These are phyloP conservation scores for Anastatica hierochuntica DNA, from an alignment of 345 rosid genomes.

Conservation along the genomic window DNA sequence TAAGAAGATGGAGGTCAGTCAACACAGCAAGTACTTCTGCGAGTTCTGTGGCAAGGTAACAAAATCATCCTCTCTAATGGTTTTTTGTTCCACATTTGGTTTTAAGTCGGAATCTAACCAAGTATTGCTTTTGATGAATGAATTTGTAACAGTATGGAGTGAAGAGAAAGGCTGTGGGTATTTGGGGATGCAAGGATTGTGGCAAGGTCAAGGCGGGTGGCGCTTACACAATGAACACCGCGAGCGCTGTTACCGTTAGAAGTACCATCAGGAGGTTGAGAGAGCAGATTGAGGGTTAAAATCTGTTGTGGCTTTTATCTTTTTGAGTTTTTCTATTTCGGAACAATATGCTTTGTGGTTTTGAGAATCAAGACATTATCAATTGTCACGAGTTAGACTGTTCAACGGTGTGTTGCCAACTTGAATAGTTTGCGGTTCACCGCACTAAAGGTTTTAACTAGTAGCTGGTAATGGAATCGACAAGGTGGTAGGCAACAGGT, in stretches of 20 bases:
- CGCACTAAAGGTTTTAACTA: too few relatives aligned
- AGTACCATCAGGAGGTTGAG: slow-evolving; percentile 89
- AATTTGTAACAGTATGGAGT: slow-evolving; percentile 50
- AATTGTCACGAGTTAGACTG: too few relatives aligned
- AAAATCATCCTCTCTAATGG: neutral
- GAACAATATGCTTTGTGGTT: too few relatives aligned
- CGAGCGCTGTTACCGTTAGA: slow-evolving; percentile 83
- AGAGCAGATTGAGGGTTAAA: slow-evolving; percentile 81
- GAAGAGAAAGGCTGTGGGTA: slow-evolving; percentile 91
- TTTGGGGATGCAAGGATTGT: slow-evolving; percentile 97
- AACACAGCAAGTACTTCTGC: slow-evolving; percentile 72
- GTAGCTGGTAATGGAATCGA: too few relatives aligned
- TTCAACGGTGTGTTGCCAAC: too few relatives aligned
- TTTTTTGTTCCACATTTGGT: too few relatives aligned
- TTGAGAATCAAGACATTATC: too few relatives aligned
- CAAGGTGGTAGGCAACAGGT: too few relatives aligned
- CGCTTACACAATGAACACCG: slow-evolving; percentile 90
- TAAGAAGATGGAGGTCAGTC: slow-evolving; percentile 74
- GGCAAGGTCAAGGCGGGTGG: slow-evolving; percentile 96
- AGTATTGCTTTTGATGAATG: neutral
- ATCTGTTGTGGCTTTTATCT: neutral
- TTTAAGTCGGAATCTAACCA: too few relatives aligned
- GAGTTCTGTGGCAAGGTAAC: slow-evolving; percentile 82
- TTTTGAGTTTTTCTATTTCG: too few relatives aligned
- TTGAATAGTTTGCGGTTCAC: too few relatives aligned